Base-by-base conservation (phyloP, 805 yeast genomes). In the Candida sakaeoensis region DNA sequence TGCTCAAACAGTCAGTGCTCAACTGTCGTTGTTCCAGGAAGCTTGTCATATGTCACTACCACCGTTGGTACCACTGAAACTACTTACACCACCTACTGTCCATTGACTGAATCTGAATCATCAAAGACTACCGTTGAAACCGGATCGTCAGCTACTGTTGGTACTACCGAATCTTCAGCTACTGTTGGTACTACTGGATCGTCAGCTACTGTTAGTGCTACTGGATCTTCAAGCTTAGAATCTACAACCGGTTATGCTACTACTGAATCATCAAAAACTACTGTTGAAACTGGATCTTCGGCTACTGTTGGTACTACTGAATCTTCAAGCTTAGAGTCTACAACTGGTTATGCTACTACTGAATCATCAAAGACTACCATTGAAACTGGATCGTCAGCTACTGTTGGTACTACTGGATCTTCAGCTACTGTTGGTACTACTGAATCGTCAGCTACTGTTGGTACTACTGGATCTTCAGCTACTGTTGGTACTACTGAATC, bases 51-150 rank as follows among this genome's bases (percentile, higher is more conserved):
- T 10, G 49, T 54, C 42, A 53, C 63, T 36, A 44, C 46, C 34
- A 54, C 59, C 22, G 40, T 43, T 24, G 45, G 41, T 36, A 61
- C 70, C 12, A 43, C 44, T 3, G 57, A 37, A 31, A 72, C 72
- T 10, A 33, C 24, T 6, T 33, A 33, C 13, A 33, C 37, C 3
- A 33, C 37, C 3, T 33, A 33, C 17, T 33, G 37, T 24, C 37
- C 37, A 24, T 32, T 32, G 14, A 19, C 35, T 32, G 35, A 32
- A 21, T 9, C 17, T 9, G 13, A 17, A 14, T 28, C 32, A 28
- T 9, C 17, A 7, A 7, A 6, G 15, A 7, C 32, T 14, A 28
- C 15, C 15, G 13, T 10, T 8, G 15, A 5, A 14, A 14, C 10
- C 7, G 19, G 19, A 7, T 18, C 33, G 5, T 16, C 33, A 18